A percentile compares a stretch with the other conserved stretches of the same genome.
Conservation (phyloP, 768 basidiomycete genomes). For the Leccinum barrowsii region DNA sequence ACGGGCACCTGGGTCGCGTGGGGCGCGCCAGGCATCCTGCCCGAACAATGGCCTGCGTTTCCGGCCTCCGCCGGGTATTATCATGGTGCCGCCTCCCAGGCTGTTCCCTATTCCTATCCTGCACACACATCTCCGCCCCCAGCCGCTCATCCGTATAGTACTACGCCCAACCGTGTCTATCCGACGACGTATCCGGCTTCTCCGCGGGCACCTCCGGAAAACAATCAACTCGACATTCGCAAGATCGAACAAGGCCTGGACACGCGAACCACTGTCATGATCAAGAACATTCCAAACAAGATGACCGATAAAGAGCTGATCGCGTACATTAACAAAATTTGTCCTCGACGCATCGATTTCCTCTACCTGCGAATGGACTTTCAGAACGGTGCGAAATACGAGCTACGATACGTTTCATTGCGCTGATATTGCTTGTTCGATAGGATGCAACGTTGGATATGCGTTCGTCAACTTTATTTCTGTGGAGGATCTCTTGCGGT, state of each 20-base stretch:
- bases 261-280: conserved; percentile 83
- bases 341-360: conserved; percentile 78
- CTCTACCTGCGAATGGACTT: conserved; percentile 88
- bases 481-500: conserved; percentile 70
- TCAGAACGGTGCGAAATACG: conserved; percentile 54
- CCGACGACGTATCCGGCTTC: conserved; percentile 24
- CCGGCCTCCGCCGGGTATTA: conserved; percentile 27
- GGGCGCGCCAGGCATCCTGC: conserved; percentile 21
- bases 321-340: conserved; percentile 65
- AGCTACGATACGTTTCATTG: neutral
- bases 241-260: conserved; percentile 76
- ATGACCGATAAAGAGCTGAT: conserved; percentile 76
- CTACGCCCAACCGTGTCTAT: conserved; percentile 18
- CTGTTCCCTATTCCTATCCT: conserved; percentile 28
- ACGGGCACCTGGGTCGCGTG: conserved; percentile 31
- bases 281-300: conserved; percentile 92
- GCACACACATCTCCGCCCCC: conserved; percentile 23
- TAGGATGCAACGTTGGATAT: conserved; percentile 76
- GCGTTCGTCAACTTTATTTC: conserved; percentile 90
- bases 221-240: conserved; percentile 62
- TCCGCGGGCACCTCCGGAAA: conserved; percentile 33
- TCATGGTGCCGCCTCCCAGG: conserved; percentile 20
- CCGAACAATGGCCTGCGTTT: conserved; percentile 31
- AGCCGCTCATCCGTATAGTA: conserved; percentile 17
- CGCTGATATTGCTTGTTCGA: conserved; percentile 1